Conservation (phyloP, 2,329 filamentous ascomycete species). For the Pseudohalonectria lignicola region DNA sequence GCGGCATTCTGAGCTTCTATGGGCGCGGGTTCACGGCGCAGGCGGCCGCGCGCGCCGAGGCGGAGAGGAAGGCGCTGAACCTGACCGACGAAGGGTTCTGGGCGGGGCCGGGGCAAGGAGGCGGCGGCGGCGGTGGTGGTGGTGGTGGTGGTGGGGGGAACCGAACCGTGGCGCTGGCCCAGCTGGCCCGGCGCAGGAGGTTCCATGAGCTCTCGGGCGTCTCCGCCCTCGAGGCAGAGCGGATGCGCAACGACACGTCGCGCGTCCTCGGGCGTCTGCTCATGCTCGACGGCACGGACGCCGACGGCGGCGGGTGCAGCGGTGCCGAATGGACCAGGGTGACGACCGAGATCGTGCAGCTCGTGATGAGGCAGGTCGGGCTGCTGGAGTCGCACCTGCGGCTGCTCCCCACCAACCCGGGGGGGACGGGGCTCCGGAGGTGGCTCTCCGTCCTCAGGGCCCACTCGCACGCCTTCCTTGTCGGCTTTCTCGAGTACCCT, state of each 20-base stretch:
- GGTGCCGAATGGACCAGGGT: conserved; percentile 31
- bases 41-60: conserved; percentile 14
- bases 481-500: no score
- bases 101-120: conserved; percentile 14
- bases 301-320: conserved; percentile 21
- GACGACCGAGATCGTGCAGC: conserved; percentile 28
- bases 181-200: conserved; percentile 24
- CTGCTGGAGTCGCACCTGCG: conserved; percentile 18
- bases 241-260: conserved; percentile 21
- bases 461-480: no score
- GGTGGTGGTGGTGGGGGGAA: no score
- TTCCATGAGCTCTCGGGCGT: conserved; percentile 22
- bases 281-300: conserved; percentile 13
- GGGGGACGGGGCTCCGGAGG: conserved; percentile 12
- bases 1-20: conserved; percentile 34
- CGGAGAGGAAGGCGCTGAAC: conserved; percentile 25
- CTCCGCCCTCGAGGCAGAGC: conserved; percentile 17
- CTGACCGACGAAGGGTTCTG: conserved; percentile 28
- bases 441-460: no score
- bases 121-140: conserved; percentile 4
- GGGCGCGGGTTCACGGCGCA: conserved; percentile 19
- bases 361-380: conserved; percentile 21
- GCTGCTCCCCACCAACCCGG: conserved; percentile 8
- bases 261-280: conserved; percentile 16
- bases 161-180: conserved; percentile 16